Base-by-base conservation (phyloP, 305 asterid species). In the Fraxinus angustifolia region DNA sequence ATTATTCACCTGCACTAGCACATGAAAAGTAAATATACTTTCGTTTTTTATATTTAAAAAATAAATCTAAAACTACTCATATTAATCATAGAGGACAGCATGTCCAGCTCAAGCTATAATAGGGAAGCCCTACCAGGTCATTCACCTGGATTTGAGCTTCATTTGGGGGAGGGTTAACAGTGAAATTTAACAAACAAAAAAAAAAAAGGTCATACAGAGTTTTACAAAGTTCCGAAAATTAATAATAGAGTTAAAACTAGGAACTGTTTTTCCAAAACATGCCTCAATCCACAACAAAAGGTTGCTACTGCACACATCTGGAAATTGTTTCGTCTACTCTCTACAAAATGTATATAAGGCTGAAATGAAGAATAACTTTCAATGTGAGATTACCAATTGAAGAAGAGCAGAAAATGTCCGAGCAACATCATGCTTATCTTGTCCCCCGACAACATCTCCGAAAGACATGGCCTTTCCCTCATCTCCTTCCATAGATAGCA, bases 391-490 rank as follows among this genome's bases (percentile, higher is more conserved):
- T 93, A 96, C 99, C 94, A 96, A 67, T 88, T 96, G 99, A 77
- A 96, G 92, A 87, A 96, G 97, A 26, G 99, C 97, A 56, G 99
- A 94, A 88, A 96, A 96, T 50, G 97, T 89, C 79, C 99, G 90
- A 74, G 98, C 98, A 76, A 96, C 90, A 74, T 96, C 97, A 78
- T 96, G 98, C 89, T 96, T 96, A 79, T 87, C 86, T 82, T 91
- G 96, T 82, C 97, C 98, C 87, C 76, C 88, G 79, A 92, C 98
- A 11, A 94, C 91, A 72, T 92, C 93, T 11, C 87, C 84, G 82
- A 96, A 94, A 2, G 97, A 83, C 90, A 88, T 82, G 83, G 90
- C 62, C 8, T 84, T 85, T 65, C 70, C 86, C 23, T 58, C 82
- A 71, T 85, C 86, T 81, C 80, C 92, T 86, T 84, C 88, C 53